phyloP scores from a whole-genome alignment of 495 filamentous ascomycete genomes.

The Penicillium macrosclerotiorum region DNA sequence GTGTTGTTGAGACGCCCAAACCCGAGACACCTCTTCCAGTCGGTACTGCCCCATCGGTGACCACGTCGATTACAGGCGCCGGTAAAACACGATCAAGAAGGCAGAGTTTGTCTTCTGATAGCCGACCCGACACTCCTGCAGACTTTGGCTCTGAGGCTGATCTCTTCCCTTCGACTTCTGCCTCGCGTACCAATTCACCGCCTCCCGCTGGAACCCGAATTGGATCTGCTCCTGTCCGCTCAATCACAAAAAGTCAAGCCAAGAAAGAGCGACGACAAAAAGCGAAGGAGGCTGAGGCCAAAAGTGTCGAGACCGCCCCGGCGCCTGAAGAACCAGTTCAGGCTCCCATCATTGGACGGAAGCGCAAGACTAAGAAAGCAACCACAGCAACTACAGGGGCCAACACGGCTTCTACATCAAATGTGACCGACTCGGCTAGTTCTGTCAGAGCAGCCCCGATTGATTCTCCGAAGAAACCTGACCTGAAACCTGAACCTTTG shows the following conservation, averaged over 20 bases:
- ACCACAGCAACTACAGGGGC: slow-evolving; percentile 38
- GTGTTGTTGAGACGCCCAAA: slow-evolving; percentile 72
- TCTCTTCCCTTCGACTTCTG: slow-evolving; percentile 70
- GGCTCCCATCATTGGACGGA: slow-evolving; percentile 79
- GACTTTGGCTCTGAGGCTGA: slow-evolving; percentile 77
- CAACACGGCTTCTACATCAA: slow-evolving; percentile 39
- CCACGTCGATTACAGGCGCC: slow-evolving; percentile 34
- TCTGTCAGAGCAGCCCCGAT: slow-evolving; percentile 28
- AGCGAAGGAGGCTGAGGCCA: slow-evolving; percentile 61
- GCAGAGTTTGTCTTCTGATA: slow-evolving; percentile 57
- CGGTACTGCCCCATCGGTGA: slow-evolving; percentile 37
- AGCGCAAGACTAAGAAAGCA: slow-evolving; percentile 88
- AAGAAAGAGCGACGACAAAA: slow-evolving; percentile 78
- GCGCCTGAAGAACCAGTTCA: slow-evolving; percentile 62
- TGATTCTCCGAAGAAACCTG: slow-evolving; percentile 27
- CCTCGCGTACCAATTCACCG: slow-evolving; percentile 79
- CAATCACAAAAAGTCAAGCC: slow-evolving; percentile 85
- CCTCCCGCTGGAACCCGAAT: slow-evolving; percentile 69
- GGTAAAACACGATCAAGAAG: slow-evolving; percentile 52
- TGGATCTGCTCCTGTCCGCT: slow-evolving; percentile 71
- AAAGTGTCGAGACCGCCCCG: slow-evolving; percentile 53
- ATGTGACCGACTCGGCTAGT: slow-evolving; percentile 27
- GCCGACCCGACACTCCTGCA: slow-evolving; percentile 76
- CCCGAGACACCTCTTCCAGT: slow-evolving; percentile 53
- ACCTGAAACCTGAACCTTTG: slow-evolving; percentile 21